Conservation (phyloP, 73 alveolate genomes). For the Paraurostyla sp. region DNA sequence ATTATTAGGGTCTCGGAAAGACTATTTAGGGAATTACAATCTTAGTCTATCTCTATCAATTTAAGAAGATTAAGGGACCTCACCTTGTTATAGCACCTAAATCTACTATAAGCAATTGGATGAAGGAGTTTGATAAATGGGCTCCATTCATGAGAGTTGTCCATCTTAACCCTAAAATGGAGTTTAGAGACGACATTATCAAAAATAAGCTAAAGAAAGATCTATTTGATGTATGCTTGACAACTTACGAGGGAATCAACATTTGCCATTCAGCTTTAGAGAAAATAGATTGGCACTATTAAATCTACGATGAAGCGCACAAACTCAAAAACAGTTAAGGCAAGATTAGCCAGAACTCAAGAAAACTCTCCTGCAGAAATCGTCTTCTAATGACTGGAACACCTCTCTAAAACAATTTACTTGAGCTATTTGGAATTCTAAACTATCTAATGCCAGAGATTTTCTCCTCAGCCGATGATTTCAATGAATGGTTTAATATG, state of each 20-base stretch:
- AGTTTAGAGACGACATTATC: conserved; percentile 83
- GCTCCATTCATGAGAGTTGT: conserved; percentile 89
- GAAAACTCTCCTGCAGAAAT: conserved; percentile 69
- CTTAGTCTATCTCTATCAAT: conserved; percentile 78
- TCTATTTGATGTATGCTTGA: conserved; percentile 93
- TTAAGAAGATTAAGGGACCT: conserved; percentile 73
- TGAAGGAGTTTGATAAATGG: conserved; percentile 94
- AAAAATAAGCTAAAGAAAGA: conserved; percentile 79
- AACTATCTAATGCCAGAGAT: conserved; percentile 97
- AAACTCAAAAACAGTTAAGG: conserved; percentile 76
- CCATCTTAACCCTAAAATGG: conserved; percentile 86
- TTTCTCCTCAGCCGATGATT: conserved; percentile 83
- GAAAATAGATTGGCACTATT: conserved; percentile 87
- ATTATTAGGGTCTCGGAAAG: conserved; percentile 86
- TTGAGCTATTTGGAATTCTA: conserved; percentile 94
- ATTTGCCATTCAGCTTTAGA: conserved; percentile 74
- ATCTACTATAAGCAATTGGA: conserved; percentile 96
- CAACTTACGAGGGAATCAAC: conserved; percentile 95
- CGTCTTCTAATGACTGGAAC: conserved; percentile 97
- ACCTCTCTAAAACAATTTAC: conserved; percentile 94
- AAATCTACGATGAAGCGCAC: conserved; percentile 96
- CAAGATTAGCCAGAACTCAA: conserved; percentile 35
- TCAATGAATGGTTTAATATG: conserved; percentile 88
- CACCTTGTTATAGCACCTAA: conserved; percentile 93
- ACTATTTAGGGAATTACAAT: conserved; percentile 87